These are phyloP conservation scores for Novymonas esmeraldas DNA, from an alignment of 208 protist genomes.

Conservation along the genomic window DNA sequence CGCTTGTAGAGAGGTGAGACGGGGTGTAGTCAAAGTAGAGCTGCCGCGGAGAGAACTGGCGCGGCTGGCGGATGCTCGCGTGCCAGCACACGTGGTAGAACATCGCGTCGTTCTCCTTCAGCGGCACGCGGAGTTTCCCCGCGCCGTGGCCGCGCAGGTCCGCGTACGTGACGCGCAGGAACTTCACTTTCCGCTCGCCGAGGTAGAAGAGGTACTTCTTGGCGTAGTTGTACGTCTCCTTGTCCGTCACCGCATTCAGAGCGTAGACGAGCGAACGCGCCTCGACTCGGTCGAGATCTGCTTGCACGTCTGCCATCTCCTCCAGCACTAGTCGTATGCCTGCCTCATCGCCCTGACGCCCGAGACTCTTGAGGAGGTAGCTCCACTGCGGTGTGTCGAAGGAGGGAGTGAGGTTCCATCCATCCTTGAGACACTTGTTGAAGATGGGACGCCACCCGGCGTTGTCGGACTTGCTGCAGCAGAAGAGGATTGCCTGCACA, in stretches of 20 bases:
- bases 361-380: conserved; percentile 82
- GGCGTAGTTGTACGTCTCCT: conserved; percentile 81
- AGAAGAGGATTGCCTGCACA: conserved; percentile 83
- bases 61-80: conserved; percentile 72
- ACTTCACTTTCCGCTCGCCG: conserved; percentile 88
- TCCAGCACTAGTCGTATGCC: conserved; percentile 75
- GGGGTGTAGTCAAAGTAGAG: conserved; percentile 92
- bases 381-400: conserved; percentile 88
- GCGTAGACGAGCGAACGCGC: conserved; percentile 78
- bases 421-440: conserved; percentile 70
- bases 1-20: conserved; percentile 50
- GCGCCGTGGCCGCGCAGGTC: conserved; percentile 84
- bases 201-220: conserved; percentile 91
- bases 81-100: conserved; percentile 93
- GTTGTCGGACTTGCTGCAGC: conserved; percentile 73
- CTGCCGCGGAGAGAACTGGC: conserved; percentile 87
- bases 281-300: conserved; percentile 83
- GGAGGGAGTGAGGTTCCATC: conserved; percentile 86
- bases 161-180: conserved; percentile 79
- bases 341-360: conserved; percentile 76
- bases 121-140: conserved; percentile 72
- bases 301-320: conserved; percentile 90
- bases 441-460: conserved; percentile 76
- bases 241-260: conserved; percentile 77
- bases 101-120: conserved; percentile 88